A percentile compares a stretch with the other conserved stretches of the same genome.
These are phyloP conservation scores for Talaromyces sp. DNA, from an alignment of 2,329 filamentous ascomycete genomes.

Conservation along the genomic window DNA sequence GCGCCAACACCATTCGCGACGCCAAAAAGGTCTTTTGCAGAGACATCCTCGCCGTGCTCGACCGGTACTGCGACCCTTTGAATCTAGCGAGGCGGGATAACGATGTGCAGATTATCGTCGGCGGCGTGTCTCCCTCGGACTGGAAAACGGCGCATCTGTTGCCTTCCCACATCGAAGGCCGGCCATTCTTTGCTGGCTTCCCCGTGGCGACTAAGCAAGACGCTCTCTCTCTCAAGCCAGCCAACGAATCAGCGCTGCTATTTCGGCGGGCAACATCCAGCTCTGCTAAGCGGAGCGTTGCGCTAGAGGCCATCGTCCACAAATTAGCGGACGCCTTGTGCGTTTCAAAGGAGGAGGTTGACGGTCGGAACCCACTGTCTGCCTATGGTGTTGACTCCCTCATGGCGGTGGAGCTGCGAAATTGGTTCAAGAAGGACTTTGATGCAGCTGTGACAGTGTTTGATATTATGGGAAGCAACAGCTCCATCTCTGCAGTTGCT, in stretches of 20 bases:
- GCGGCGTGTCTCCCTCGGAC: constrained; percentile 2
- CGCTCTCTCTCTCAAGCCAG: neutral
- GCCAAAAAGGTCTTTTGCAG: constrained; percentile 2
- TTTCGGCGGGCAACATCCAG: constrained; percentile 3
- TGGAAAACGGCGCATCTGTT: constrained; percentile 2
- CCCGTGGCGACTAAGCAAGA: neutral
- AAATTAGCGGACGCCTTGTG: constrained; percentile 1
- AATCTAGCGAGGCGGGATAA: constrained; percentile 2
- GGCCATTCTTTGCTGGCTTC: constrained; percentile 3
- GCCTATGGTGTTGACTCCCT: constrained; percentile 40
- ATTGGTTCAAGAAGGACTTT: constrained; percentile 34
- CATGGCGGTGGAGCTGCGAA: constrained; percentile 42
- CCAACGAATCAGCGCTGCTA: constrained; percentile 3
- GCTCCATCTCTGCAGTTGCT: constrained; percentile 2
- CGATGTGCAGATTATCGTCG: constrained; percentile 1
- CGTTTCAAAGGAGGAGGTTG: constrained; percentile 24
- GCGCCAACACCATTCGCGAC: neutral
- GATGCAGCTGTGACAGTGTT: constrained; percentile 31
- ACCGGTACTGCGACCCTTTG: constrained; percentile 2
- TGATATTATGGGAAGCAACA: constrained; percentile 33
- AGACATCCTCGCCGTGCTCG: constrained; percentile 1
- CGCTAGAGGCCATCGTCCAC: constrained; percentile 1
- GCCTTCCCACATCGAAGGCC: constrained; percentile 1
- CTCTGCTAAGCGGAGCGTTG: constrained; percentile 2
- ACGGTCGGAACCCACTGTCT: constrained; percentile 23